Evolutionary conservation across 1,284 basidiomycete species (phyloP).

Genomic region (Papiliotrema laurentii): DNA sequence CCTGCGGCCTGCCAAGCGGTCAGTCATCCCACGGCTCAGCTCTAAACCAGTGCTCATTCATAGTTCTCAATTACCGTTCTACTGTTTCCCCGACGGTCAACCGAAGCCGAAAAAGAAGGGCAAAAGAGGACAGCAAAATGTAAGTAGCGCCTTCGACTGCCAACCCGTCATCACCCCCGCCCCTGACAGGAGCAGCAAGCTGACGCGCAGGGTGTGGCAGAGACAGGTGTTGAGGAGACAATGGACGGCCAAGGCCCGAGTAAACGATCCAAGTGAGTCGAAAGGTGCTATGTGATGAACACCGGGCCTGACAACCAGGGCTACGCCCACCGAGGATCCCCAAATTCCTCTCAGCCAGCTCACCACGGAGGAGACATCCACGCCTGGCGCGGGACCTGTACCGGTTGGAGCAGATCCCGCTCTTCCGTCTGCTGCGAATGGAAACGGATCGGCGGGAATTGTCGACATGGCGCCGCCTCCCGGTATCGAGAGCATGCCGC

Average conservation of each 20-base stretch:
- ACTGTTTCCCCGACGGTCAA: constrained; percentile 42
- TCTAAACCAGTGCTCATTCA: background rate
- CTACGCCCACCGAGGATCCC: constrained; percentile 16
- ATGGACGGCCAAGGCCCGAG: constrained; percentile 35
- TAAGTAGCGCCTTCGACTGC: too few relatives aligned
- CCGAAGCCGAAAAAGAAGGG: constrained; percentile 42
- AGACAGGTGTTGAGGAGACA: constrained; percentile 6
- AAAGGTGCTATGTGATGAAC: background rate
- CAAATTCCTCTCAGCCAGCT: constrained; percentile 2
- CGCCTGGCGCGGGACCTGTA: constrained; percentile 11
- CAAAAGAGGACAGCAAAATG: constrained; percentile 37
- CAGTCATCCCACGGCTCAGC: constrained; percentile 23
- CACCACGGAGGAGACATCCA: background rate
- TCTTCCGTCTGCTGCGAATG: constrained; percentile 9
- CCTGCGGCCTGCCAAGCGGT: constrained; percentile 92
- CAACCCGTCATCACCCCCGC: too few relatives aligned
- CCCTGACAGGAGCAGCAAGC: too few relatives aligned
- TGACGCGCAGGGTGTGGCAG: background rate
- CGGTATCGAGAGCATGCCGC: constrained; percentile 31
- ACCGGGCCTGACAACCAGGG: constrained; percentile 6
- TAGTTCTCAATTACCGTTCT: constrained; percentile 41
- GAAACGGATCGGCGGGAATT: constrained; percentile 2
- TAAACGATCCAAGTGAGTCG: constrained; percentile 41
- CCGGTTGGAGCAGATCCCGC: constrained; percentile 29
- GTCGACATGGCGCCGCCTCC: constrained; percentile 32